phyloP scores from a whole-genome alignment of 1,139 yeast species.

The Protomyces macrosporus region DNA sequence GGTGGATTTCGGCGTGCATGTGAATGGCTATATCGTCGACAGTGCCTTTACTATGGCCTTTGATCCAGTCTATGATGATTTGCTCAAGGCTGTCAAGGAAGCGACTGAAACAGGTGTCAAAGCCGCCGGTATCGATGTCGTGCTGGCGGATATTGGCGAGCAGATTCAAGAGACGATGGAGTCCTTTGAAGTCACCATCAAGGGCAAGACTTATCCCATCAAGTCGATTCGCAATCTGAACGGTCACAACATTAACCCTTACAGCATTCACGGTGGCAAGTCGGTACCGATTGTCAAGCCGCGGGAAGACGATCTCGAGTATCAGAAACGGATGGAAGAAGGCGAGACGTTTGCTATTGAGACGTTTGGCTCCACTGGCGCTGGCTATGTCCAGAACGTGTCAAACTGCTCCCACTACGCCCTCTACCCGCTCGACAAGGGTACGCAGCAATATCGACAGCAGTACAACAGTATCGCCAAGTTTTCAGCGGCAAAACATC shows the following conservation, averaged over 20 bases:
- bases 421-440: constrained; percentile 35
- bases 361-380: constrained; percentile 95
- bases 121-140: constrained; percentile 93
- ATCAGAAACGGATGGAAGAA: constrained; percentile 95
- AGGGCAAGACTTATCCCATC: constrained; percentile 79
- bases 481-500: constrained; percentile 59
- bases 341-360: constrained; percentile 98
- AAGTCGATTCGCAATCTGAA: constrained; percentile 86
- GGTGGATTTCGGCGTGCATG: constrained; percentile 95
- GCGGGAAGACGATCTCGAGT: constrained; percentile 51
- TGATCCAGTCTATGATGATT: constrained; percentile 72
- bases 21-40: constrained; percentile 86
- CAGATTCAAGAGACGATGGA: constrained; percentile 98
- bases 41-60: constrained; percentile 92
- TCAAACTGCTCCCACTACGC: constrained; percentile 97
- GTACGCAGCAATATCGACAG: constrained; percentile 41
- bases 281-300: constrained; percentile 86
- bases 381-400: constrained; percentile 75
- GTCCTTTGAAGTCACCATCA: constrained; percentile 82
- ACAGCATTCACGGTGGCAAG: constrained; percentile 86
- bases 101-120: constrained; percentile 92
- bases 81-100: constrained; percentile 76
- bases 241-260: constrained; percentile 87
- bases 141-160: constrained; percentile 91
- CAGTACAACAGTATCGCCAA: constrained; percentile 51